Evolutionary conservation across 495 filamentous ascomycete genomes (phyloP).

Genomic region (Bacidia gigantensis): DNA sequence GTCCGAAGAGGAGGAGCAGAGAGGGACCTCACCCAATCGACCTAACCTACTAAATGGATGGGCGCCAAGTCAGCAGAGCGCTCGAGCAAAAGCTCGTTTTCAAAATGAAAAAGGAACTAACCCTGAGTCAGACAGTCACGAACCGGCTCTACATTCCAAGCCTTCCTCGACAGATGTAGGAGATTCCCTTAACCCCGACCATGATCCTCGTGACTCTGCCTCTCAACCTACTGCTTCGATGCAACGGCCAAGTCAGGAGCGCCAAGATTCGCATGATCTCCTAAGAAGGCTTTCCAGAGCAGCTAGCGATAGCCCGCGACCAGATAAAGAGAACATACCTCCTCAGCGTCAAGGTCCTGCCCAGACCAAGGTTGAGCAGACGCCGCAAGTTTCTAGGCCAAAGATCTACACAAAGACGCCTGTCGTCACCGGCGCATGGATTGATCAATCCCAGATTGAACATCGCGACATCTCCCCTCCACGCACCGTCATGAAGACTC

Average conservation of each 20-base stretch:
- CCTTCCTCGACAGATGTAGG: too few relatives aligned
- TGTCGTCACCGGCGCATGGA: slow-evolving; percentile 33
- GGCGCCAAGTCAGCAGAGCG: not conserved
- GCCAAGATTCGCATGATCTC: slow-evolving; percentile 51
- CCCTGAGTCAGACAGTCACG: not conserved
- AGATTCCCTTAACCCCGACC: too few relatives aligned
- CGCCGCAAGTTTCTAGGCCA: slow-evolving; percentile 3
- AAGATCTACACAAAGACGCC: slow-evolving; percentile 25
- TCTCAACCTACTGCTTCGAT: too few relatives aligned
- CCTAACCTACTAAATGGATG: not conserved
- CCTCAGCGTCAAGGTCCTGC: not conserved
- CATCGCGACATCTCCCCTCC: slow-evolving; percentile 9
- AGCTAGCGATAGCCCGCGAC: slow-evolving; percentile 30
- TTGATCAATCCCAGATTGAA: slow-evolving; percentile 24
- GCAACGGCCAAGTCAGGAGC: slow-evolving; percentile 25
- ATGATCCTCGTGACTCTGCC: too few relatives aligned
- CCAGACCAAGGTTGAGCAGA: slow-evolving; percentile 6
- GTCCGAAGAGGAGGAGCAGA: not conserved
- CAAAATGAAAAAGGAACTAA: not conserved
- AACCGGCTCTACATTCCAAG: not conserved
- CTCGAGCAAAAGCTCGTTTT: not conserved
- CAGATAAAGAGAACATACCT: slow-evolving; percentile 6
- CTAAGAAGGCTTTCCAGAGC: slow-evolving; percentile 49
- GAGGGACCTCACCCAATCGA: not conserved
- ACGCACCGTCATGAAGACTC: slow-evolving; percentile 27